Percentiles rank a stretch among this genome's conserved stretches.
phyloP scores from a whole-genome alignment of 106 monocot species.

The Agapanthus africanus region DNA sequence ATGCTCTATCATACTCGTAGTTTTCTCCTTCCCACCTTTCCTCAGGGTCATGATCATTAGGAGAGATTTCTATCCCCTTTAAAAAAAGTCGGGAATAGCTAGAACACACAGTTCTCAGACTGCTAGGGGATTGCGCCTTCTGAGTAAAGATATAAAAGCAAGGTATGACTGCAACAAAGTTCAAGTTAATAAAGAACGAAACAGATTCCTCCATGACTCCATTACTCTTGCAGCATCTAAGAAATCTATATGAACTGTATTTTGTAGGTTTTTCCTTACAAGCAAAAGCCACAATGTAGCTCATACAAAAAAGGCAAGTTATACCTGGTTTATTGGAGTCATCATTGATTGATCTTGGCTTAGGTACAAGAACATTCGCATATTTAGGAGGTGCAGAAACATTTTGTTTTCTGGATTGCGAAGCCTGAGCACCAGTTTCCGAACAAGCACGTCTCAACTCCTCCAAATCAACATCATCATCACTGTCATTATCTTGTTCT shows the following conservation, averaged over 20 bases:
- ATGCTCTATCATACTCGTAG: slow-evolving; percentile 88
- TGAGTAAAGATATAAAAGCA: slow-evolving; percentile 84
- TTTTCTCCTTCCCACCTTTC: slow-evolving; percentile 81
- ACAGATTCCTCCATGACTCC: background rate
- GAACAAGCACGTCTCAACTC: slow-evolving; percentile 47
- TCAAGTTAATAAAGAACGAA: background rate
- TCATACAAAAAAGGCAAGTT: slow-evolving; percentile 2
- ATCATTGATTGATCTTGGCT: slow-evolving; percentile 22
- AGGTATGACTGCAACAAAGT: slow-evolving; percentile 66
- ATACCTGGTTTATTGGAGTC: slow-evolving; percentile 42
- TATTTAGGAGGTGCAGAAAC: slow-evolving; percentile 13
- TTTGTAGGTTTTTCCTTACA: background rate
- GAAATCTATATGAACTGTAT: background rate
- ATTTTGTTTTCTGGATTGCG: slow-evolving; percentile 39
- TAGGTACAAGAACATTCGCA: slow-evolving; percentile 19
- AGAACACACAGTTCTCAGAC: slow-evolving; percentile 8
- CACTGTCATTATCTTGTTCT: slow-evolving; percentile 24
- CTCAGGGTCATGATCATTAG: slow-evolving; percentile 27
- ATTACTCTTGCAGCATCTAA: background rate
- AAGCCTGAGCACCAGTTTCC: slow-evolving; percentile 32
- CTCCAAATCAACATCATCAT: slow-evolving; percentile 47
- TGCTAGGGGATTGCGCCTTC: background rate
- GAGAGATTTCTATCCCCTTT: slow-evolving; percentile 26
- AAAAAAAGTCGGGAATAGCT: slow-evolving; percentile 36
- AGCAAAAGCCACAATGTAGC: background rate